Evolutionary conservation across 2,329 filamentous ascomycete species (phyloP), one percentile per base, ranked within the genome.

Genomic region (Xylariaceae sp.): DNA sequence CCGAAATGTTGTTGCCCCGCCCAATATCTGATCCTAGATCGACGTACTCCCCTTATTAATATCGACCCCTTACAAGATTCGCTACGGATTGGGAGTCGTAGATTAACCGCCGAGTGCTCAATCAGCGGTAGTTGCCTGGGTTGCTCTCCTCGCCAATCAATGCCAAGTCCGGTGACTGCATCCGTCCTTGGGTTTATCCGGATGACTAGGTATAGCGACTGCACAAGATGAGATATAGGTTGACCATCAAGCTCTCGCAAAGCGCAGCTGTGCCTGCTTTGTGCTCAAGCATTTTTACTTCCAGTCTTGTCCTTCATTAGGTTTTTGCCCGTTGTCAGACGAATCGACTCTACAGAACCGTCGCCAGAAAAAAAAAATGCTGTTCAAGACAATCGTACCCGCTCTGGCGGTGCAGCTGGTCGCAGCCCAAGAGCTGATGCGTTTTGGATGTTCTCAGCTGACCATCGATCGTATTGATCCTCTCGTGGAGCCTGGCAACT

Each of bases 381-480:
- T 53, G 43, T 41, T 57, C 38, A 62, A 61, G 50, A 43, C 51
- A 28, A 47, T 61, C 24, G 41, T 59, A 35, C 50, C 54, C 33
- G 56, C 54, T 1, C 49, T 53, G 44, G 57, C 55, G 48, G 57
- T 52, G 43, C 54, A 54, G 43, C 44, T 55, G 37, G 50, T 44
- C 34, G 47, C 56, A 22, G 60, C 59, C 15, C 61, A 63, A 47
- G 59, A 62, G 48, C 55, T 64, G 51, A 63, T 64, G 56, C 60
- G 61, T 31, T 64, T 63, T 41, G 60, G 57, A 24, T 64, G 61
- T 53, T 62, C 59, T 7, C 59, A 62, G 51, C 57, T 64, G 41
- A 57, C 56, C 34, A 55, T 64, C 43, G 59, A 64, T 46, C 57
- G 60, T 19, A 49, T 59, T 39, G 57, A 60, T 41, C 57, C 57